These are phyloP conservation scores for Arctostaphylos glauca DNA, from an alignment of 148 eudicot genomes.

Conservation along the genomic window DNA sequence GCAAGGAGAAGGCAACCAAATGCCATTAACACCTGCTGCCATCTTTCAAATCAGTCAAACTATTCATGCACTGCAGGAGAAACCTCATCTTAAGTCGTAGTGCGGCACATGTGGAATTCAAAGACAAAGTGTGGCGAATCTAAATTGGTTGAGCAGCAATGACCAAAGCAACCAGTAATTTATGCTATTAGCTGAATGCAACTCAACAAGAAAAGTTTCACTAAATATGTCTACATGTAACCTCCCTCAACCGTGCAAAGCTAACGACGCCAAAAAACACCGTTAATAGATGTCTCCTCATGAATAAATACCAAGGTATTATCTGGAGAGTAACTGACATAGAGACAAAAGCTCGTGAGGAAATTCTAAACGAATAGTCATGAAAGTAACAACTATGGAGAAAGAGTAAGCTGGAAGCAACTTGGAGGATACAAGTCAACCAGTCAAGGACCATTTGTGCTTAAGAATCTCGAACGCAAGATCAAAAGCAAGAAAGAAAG, in stretches of 20 bases:
- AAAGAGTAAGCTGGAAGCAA: not conserved
- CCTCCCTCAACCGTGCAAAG: not conserved
- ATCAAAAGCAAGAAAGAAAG: not conserved
- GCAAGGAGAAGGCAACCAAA: not conserved
- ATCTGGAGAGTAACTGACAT: not conserved
- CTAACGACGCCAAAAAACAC: not conserved
- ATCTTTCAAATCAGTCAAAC: not conserved
- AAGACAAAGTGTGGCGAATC: not conserved
- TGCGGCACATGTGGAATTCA: not conserved
- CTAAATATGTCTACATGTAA: not conserved
- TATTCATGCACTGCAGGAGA: not conserved
- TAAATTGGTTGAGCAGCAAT: not conserved
- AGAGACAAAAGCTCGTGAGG: not conserved
- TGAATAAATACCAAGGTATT: not conserved
- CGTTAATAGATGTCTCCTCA: not conserved
- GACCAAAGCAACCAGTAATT: not conserved
- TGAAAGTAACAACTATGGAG: not conserved
- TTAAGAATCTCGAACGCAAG: not conserved
- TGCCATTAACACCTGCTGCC: not conserved
- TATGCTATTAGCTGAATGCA: not conserved
- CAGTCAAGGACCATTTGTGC: not conserved
- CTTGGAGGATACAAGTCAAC: conserved; percentile 7
- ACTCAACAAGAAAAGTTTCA: not conserved
- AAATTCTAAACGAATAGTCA: not conserved
- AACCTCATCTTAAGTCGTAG: not conserved